These are phyloP conservation scores for Hymenoscyphus fructigenus DNA, from an alignment of 2,329 filamentous ascomycete species.

Conservation along the genomic window DNA sequence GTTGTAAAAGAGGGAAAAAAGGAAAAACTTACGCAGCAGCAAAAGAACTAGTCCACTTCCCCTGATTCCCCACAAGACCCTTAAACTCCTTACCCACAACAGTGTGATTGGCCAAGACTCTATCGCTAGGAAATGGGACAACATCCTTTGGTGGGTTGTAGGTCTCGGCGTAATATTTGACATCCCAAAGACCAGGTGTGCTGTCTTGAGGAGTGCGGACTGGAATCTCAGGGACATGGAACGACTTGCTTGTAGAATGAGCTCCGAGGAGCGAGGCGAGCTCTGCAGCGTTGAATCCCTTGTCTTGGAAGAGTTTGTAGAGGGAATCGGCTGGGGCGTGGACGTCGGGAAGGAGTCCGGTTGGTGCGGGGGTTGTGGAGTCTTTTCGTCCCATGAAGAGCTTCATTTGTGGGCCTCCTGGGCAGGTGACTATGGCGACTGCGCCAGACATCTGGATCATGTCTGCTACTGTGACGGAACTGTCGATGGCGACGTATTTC, in stretches of 20 bases:
- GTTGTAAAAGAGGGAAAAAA: not conserved
- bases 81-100: constrained; percentile 49
- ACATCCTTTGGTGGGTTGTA: constrained; percentile 30
- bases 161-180: constrained; percentile 39
- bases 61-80: constrained; percentile 37
- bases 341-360: constrained; percentile 1
- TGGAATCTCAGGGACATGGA: constrained; percentile 28
- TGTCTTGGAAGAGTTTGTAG: constrained; percentile 37
- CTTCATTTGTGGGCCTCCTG: constrained; percentile 17
- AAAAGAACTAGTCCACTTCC: constrained; percentile 38
- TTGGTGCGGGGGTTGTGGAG: constrained; percentile 3
- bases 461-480: constrained; percentile 18
- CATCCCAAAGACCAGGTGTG: constrained; percentile 40
- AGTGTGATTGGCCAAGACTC: constrained; percentile 89
- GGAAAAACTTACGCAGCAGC: constrained; percentile 25
- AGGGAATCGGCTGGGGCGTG: constrained; percentile 16
- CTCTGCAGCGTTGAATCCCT: constrained; percentile 39
- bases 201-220: constrained; percentile 36
- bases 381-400: constrained; percentile 24
- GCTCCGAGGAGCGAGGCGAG: constrained; percentile 41
- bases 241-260: constrained; percentile 38
- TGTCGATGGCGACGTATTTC: constrained; percentile 10
- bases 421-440: constrained; percentile 21
- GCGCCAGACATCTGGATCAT: constrained; percentile 22
- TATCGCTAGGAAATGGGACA: constrained; percentile 83